phyloP scores from a whole-genome alignment of 78 protist species.

The Capsaspora owczarzaki region DNA sequence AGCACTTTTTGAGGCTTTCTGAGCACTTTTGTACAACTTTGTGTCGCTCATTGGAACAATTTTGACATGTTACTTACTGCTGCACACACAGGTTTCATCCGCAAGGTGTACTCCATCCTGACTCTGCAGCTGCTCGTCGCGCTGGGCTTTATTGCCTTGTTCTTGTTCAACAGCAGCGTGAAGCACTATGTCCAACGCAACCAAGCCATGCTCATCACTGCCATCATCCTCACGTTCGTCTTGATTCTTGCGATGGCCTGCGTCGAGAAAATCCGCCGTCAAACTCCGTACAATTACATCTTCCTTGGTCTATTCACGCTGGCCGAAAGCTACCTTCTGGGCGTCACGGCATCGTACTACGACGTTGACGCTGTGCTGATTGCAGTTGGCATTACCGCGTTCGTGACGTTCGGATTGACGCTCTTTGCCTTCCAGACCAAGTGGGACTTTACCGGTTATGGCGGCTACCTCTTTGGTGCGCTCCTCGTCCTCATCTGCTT shows the following conservation, averaged over 20 bases:
- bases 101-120: constrained; percentile 16
- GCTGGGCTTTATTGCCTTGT: background rate
- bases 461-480: background rate
- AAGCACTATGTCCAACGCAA: background rate
- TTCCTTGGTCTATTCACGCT: background rate
- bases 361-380: background rate
- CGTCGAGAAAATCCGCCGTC: background rate
- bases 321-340: background rate
- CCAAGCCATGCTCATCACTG: background rate
- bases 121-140: background rate
- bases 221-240: background rate
- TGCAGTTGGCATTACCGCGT: constrained; percentile 11
- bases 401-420: constrained; percentile 4
- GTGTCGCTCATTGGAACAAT: no score
- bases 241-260: background rate
- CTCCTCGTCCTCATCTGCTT: background rate
- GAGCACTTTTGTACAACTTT: no score
- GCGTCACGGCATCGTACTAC: constrained; percentile 1
- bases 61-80: background rate
- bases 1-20: no score
- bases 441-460: constrained; percentile 10
- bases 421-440: constrained; percentile 20
- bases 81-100: background rate
- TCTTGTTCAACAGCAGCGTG: background rate
- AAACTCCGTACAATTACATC: constrained; percentile 3